phyloP scores from a whole-genome alignment of 2,329 filamentous ascomycete genomes.

The Dactylella cylindrospora region DNA sequence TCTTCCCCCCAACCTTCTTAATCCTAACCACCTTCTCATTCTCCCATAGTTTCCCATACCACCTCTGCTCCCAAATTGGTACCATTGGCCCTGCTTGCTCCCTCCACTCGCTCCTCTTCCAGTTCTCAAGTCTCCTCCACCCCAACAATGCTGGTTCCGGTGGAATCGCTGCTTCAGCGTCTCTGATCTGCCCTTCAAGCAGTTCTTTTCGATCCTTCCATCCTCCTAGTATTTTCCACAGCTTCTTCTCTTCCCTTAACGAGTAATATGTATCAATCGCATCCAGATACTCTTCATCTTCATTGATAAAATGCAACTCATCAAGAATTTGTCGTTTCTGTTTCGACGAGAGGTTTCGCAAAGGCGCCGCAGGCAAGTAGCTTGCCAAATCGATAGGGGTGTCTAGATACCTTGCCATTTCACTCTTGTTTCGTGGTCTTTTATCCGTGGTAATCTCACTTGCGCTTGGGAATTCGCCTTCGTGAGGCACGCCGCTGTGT shows the following conservation, averaged over 20 bases:
- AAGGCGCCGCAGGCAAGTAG: constrained; percentile 9
- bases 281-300: constrained; percentile 36
- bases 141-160: constrained; percentile 13
- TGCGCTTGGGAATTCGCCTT: not conserved
- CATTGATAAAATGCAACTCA: constrained; percentile 32
- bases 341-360: not conserved
- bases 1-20: not conserved
- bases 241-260: constrained; percentile 20
- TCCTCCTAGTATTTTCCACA: constrained; percentile 37
- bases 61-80: constrained; percentile 34
- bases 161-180: constrained; percentile 11
- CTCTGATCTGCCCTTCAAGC: constrained; percentile 6
- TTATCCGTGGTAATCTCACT: not conserved
- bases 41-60: constrained; percentile 23
- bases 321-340: constrained; percentile 24
- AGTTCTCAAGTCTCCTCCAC: constrained; percentile 27
- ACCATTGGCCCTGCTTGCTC: constrained; percentile 6
- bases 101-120: constrained; percentile 36
- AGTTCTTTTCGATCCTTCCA: constrained; percentile 14
- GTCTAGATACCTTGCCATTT: constrained; percentile 22
- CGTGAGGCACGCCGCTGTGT: not conserved
- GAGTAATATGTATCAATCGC: constrained; percentile 27
- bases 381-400: constrained; percentile 23
- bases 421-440: constrained; percentile 1
- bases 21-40: constrained; percentile 21